Base-by-base conservation (phyloP, 345 rosid genomes). In the Citrus hindsii region DNA sequence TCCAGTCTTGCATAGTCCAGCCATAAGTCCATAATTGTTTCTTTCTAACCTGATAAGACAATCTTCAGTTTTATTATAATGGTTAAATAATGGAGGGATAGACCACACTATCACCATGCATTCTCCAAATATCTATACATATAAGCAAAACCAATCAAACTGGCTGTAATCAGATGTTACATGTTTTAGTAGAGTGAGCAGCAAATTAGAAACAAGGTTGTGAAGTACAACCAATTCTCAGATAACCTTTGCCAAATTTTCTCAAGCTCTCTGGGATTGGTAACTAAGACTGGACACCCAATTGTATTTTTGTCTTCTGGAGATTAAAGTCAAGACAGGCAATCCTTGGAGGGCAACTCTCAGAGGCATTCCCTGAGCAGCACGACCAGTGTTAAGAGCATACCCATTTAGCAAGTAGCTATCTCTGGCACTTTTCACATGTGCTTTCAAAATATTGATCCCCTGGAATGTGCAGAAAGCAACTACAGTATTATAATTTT, bases 211-310 rank as follows among this genome's bases (percentile, higher is more conserved):
- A 76, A 25, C n/a, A 92, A 35, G 38, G 8, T 33, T 33, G 35
- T 5, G 6, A 33, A 5, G 35, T 33, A 33, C 35, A 33, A 33
- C 35, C 35, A 33, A 33, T 33, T 33, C 35, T 33, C 35, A 33
- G 35, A 33, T 33, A 6, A 33, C 35, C 38, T 35, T 35, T 6
- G 90, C 76, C 99, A 97, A 84, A 94, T 92, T 80, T 90, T 96
- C 83, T 96, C 99, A 51, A 96, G 99, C 86, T 96, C 99, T 85
- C 98, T 92, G 37, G 99, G 99, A 90, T 96, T 97, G 48, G 82
- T 82, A 67, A 96, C 98, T 42, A 96, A 84, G 66, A 96, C 97
- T 96, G 99, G 83, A 97, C 90, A 79, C 98, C 99, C 85, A 94
- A 48, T 84, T 93, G 98, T 98, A 94, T 92, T 86, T 97, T 97